These are phyloP conservation scores for Penicillium silybi DNA, from an alignment of 495 filamentous ascomycete genomes.

Conservation along the genomic window DNA sequence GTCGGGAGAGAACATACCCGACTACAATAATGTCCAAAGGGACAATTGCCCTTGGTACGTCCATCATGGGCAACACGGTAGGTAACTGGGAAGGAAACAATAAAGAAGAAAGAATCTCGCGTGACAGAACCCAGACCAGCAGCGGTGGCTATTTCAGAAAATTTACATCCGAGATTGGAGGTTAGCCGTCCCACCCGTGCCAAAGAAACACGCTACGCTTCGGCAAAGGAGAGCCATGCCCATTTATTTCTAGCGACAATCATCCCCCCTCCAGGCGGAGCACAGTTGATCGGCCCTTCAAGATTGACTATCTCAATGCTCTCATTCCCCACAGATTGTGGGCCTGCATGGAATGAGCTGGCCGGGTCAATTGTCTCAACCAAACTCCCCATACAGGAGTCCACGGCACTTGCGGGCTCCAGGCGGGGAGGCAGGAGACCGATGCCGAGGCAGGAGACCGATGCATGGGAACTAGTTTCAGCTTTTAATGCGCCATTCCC, in stretches of 20 bases:
- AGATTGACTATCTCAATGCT: neutral
- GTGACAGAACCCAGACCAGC: neutral
- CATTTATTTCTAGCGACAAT: slow-evolving; percentile 3
- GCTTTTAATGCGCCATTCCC: too few species aligned
- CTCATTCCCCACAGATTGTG: slow-evolving; percentile 7
- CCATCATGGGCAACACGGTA: slow-evolving; percentile 13
- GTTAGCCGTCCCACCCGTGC: slow-evolving; percentile 20
- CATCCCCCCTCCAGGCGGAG: slow-evolving; percentile 2
- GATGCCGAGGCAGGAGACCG: neutral
- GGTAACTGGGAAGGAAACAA: neutral
- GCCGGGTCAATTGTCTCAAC: neutral
- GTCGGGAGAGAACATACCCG: slow-evolving; percentile 22
- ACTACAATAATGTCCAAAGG: slow-evolving; percentile 32
- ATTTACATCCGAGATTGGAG: slow-evolving; percentile 1
- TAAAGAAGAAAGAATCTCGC: neutral
- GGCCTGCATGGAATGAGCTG: slow-evolving; percentile 4
- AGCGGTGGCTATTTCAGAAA: neutral
- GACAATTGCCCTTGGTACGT: slow-evolving; percentile 20
- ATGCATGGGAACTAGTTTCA: neutral
- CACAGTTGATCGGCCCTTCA: slow-evolving; percentile 3
- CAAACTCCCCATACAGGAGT: neutral
- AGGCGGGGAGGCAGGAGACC: neutral
- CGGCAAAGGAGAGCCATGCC: neutral
- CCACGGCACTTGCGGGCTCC: neutral
- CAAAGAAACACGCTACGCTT: slow-evolving; percentile 4